Evolutionary conservation across 2,329 filamentous ascomycete genomes (phyloP).

Genomic region (Grosmannia serpens): DNA sequence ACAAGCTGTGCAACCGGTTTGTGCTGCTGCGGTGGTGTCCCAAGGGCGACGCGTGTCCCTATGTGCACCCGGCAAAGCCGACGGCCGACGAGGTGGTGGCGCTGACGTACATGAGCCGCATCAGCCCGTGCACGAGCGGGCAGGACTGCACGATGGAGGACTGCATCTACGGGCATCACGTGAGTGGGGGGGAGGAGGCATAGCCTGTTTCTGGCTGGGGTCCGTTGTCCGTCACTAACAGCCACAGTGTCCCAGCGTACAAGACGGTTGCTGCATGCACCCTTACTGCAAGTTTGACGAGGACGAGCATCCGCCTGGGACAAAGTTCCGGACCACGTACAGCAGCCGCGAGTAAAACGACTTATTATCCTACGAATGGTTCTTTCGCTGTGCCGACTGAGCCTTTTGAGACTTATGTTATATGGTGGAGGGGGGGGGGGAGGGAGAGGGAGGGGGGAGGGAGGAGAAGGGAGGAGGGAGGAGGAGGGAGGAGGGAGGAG

Average conservation of each 20-base stretch:
- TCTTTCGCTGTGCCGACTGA: too few relatives aligned
- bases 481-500: too few relatives aligned
- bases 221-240: too few relatives aligned
- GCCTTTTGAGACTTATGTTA: too few relatives aligned
- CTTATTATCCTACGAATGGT: not conserved
- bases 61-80: conserved; percentile 44
- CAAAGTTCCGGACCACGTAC: conserved; percentile 23
- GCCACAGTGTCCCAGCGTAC: conserved; percentile 41
- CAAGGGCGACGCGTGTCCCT: conserved; percentile 42
- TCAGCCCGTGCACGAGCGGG: conserved; percentile 45
- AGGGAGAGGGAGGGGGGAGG: too few relatives aligned
- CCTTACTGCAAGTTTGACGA: conserved; percentile 43
- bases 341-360: not conserved
- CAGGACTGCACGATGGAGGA: conserved; percentile 46
- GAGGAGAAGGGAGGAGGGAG: too few relatives aligned
- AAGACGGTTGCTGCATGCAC: conserved; percentile 38
- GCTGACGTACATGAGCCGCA: conserved; percentile 41
- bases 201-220: too few relatives aligned
- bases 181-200: too few relatives aligned
- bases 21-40: conserved; percentile 46
- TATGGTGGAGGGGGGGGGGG: too few relatives aligned
- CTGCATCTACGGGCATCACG: conserved; percentile 54
- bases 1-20: conserved; percentile 52
- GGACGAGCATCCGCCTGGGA: conserved; percentile 45
- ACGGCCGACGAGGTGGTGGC: conserved; percentile 43